Conservation (phyloP, 305 asterid species). For the Andrographis paniculata region DNA sequence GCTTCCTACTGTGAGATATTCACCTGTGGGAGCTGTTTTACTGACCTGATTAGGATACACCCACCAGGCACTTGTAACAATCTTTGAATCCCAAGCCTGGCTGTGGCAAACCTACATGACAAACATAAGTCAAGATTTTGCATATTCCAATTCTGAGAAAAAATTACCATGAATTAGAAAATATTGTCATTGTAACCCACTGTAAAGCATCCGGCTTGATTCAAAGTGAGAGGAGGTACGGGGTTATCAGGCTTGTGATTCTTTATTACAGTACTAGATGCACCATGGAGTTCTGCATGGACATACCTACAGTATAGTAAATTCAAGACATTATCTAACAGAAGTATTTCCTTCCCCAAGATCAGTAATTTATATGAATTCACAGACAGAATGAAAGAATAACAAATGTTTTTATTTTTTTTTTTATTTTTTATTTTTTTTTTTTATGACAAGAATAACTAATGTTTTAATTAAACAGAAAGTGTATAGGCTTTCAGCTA, state of each 20-base stretch:
- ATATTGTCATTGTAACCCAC: conserved; percentile 33
- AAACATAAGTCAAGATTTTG: conserved; percentile 14
- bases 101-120: conserved; percentile 83
- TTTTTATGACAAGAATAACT: no score
- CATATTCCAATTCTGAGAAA: conserved; percentile 5
- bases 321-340: background rate
- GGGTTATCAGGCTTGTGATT: conserved; percentile 83
- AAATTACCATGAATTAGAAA: conserved; percentile 11
- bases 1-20: conserved; percentile 95
- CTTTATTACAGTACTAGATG: conserved; percentile 95
- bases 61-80: conserved; percentile 99
- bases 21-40: conserved; percentile 98
- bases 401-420: no score
- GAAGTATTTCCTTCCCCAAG: background rate
- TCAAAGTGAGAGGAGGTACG: conserved; percentile 93
- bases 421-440: no score
- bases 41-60: conserved; percentile 96
- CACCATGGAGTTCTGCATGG: conserved; percentile 98
- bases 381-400: conserved; percentile 7
- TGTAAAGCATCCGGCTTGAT: conserved; percentile 93
- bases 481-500: no score
- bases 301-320: conserved; percentile 55
- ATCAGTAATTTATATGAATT: no score
- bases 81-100: conserved; percentile 98
- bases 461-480: no score